Evolutionary conservation across 768 basidiomycete genomes (phyloP), one percentile per base, ranked within the genome.

Genomic region (Phlegmacium glaucopus): DNA sequence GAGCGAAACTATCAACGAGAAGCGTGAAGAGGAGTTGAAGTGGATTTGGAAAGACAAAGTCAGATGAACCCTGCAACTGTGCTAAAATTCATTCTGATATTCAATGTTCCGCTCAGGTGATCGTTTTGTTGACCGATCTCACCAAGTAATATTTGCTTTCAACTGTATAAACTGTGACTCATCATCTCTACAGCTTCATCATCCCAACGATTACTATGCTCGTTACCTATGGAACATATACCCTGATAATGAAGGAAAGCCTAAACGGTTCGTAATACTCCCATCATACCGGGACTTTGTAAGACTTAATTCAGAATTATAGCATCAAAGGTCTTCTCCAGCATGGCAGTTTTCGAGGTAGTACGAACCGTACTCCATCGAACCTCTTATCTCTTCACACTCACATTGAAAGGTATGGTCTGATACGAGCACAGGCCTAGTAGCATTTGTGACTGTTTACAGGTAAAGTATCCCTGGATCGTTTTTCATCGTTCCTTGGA

Each of bases 121-220:
- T 38, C 70, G 77, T 55, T 22, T 54, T 85, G 6, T 48, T 72
- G 52, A 77, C 73, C 61, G 70, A 58, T 22, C 64, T 66, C 30
- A 42, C 77, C 46, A 80, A 80, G 80, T 83, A 51, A n/a, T 72
- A 64, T 28, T 22, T 6, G 8, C 8, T 8, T 12, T 37, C 39
- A 13, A 27, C 18, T 30, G 13, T 16, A 8, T 16, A 25, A 15
- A 39, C 4, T 10, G 10, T 32, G 40, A 11, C 13, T 7, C 27
- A 18, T 10, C 5, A n/a, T 41, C 10, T 28, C 34, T 11, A 2
- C 44, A 87, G 82, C 57, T 79, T 72, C 50, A 48, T 78, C 35
- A 77, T 88, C 8, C 86, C 87, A 0, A 61, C 86, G 2, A 40
- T 77, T 1, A 80, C 79, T 15, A 88, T 87, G 85, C 56, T 83